Conservation (phyloP, 805 yeast genomes). For the Zygosaccharomyces lentus region DNA sequence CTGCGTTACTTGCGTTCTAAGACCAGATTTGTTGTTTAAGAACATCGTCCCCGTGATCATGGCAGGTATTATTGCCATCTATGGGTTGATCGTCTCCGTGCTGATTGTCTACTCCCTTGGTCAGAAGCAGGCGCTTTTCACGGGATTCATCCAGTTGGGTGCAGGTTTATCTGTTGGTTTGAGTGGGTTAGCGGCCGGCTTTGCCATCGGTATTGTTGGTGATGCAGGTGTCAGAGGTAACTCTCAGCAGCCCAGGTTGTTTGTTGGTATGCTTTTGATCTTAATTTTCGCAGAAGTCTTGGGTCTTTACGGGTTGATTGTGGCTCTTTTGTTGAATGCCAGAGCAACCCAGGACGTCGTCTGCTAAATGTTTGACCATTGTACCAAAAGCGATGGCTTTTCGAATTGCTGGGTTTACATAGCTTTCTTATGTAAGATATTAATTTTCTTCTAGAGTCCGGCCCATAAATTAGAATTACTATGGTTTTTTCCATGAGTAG, state of each 20-base stretch:
- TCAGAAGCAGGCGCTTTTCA: constrained; percentile 89
- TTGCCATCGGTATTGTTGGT: constrained; percentile 98
- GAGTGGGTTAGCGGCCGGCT: constrained; percentile 97
- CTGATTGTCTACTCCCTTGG: constrained; percentile 84
- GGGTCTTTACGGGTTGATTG: constrained; percentile 98
- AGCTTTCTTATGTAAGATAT: constrained; percentile 7
- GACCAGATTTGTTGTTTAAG: constrained; percentile 93
- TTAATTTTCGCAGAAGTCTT: constrained; percentile 98
- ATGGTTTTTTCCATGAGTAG: not conserved
- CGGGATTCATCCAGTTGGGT: constrained; percentile 97
- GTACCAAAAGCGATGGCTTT: not conserved
- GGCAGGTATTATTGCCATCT: constrained; percentile 99
- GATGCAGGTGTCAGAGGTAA: constrained; percentile 99
- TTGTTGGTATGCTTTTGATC: constrained; percentile 97
- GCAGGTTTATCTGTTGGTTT: constrained; percentile 97
- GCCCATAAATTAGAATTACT: not conserved
- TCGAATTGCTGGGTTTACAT: not conserved
- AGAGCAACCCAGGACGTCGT: constrained; percentile 90
- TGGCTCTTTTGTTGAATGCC: constrained; percentile 94
- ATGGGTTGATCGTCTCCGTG: constrained; percentile 94
- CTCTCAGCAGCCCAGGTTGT: constrained; percentile 96
- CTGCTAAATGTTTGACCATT: constrained; percentile 48
- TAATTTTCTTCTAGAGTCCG: constrained; percentile 1
- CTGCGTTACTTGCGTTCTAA: constrained; percentile 94
- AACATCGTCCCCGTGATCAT: constrained; percentile 95